Evolutionary conservation across 371 early-diverging fungal species (phyloP).

Genomic region (Saksenaea oblongispora): DNA sequence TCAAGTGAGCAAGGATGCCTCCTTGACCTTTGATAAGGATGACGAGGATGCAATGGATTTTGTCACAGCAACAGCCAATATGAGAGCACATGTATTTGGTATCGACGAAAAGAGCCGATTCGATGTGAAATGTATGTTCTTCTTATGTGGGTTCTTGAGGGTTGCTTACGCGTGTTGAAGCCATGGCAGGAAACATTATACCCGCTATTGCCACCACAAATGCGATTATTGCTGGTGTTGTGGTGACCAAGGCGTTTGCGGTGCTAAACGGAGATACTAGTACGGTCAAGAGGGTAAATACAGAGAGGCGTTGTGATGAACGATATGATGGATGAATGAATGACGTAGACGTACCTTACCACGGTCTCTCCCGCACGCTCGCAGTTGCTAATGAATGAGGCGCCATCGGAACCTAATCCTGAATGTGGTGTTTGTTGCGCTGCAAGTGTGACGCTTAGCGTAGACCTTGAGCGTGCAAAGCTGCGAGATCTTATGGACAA

Average conservation of each 20-base stretch:
- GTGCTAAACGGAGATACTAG: slow-evolving; percentile 56
- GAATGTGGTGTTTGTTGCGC: slow-evolving; percentile 62
- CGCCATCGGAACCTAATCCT: slow-evolving; percentile 57
- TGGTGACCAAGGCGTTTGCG: slow-evolving; percentile 85
- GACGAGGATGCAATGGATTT: slow-evolving; percentile 88
- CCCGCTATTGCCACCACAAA: slow-evolving; percentile 99
- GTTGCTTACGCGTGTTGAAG: slow-evolving; percentile 32
- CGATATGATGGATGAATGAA: background rate
- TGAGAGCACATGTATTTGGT: slow-evolving; percentile 81
- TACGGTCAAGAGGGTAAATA: slow-evolving; percentile 59
- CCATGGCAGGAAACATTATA: slow-evolving; percentile 99
- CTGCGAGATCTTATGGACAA: slow-evolving; percentile 55
- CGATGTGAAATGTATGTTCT: slow-evolving; percentile 77
- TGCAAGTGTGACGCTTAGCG: slow-evolving; percentile 41
- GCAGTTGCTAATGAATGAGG: slow-evolving; percentile 52
- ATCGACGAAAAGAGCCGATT: slow-evolving; percentile 84
- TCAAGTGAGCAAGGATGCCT: slow-evolving; percentile 44
- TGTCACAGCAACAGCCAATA: slow-evolving; percentile 89
- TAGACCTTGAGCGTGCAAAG: slow-evolving; percentile 47
- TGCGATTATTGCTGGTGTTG: slow-evolving; percentile 97
- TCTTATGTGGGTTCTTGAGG: no score
- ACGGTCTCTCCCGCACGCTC: slow-evolving; percentile 49
- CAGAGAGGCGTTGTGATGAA: background rate
- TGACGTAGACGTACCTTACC: slow-evolving; percentile 54
- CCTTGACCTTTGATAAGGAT: slow-evolving; percentile 90